Conservation (phyloP, 2,329 filamentous ascomycete species). For the Aspergillus aculeatus region DNA sequence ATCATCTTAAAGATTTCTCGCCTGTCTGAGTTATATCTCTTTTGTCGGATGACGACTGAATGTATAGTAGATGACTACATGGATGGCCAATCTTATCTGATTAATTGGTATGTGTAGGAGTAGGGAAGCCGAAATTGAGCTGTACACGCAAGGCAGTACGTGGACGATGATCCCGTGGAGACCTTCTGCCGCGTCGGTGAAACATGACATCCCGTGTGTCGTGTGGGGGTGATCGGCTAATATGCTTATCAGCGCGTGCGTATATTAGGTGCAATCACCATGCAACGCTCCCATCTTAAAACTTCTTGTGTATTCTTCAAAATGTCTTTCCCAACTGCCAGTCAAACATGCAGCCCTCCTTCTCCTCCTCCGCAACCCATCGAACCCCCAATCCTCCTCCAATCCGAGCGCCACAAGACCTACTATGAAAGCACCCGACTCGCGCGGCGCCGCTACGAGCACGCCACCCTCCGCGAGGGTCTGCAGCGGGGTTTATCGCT, state of each 20-base stretch:
- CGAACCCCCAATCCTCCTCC: not conserved
- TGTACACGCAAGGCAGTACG: not conserved
- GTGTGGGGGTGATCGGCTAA: not conserved
- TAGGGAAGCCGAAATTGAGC: not conserved
- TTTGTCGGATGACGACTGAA: conserved; percentile 10
- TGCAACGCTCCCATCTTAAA: no score
- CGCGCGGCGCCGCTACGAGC: conserved; percentile 6
- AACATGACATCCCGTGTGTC: not conserved
- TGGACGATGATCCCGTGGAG: not conserved
- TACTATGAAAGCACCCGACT: conserved; percentile 10
- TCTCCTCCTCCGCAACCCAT: not conserved
- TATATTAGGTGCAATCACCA: no score
- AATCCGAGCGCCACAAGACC: conserved; percentile 7
- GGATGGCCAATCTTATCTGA: not conserved
- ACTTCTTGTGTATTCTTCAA: not conserved
- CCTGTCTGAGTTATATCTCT: not conserved
- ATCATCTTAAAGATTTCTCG: conserved; percentile 14
- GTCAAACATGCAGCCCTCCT: not conserved
- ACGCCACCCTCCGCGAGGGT: conserved; percentile 10
- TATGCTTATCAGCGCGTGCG: no score
- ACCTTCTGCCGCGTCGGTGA: not conserved
- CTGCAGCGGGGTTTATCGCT: conserved; percentile 2
- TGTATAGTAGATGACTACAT: conserved; percentile 5
- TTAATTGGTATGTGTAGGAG: not conserved
- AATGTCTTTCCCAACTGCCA: conserved; percentile 9